phyloP scores from a whole-genome alignment of 139 green algal species.

The Chlamydomonas applanata region DNA sequence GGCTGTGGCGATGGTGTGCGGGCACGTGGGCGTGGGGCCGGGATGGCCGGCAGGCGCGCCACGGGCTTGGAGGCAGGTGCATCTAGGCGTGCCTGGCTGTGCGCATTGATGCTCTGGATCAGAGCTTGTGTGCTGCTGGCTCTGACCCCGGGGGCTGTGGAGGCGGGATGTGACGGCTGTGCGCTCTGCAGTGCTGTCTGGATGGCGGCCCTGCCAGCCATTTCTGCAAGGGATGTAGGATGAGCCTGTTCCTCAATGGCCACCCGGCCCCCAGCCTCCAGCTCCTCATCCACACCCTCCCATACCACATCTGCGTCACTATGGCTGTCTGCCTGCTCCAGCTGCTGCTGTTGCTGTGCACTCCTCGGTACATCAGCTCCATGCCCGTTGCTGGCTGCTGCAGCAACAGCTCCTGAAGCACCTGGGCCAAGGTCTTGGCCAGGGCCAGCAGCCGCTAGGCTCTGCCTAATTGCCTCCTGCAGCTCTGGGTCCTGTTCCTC shows the following conservation, averaged over 20 bases:
- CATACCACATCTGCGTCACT: not conserved
- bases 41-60: no score
- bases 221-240: no score
- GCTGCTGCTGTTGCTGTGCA: not conserved
- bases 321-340: not conserved
- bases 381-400: not conserved
- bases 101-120: constrained; percentile 8
- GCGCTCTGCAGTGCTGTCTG: no score
- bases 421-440: not conserved
- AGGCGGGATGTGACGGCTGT: no score
- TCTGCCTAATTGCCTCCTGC: constrained; percentile 68
- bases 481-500: constrained; percentile 61
- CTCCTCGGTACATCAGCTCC: not conserved
- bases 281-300: not conserved
- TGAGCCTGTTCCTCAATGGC: not conserved
- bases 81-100: not conserved
- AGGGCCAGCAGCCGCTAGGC: constrained; percentile 38
- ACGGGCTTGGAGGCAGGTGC: not conserved
- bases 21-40: no score
- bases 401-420: not conserved
- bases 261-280: not conserved
- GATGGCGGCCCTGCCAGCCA: no score
- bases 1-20: not conserved
- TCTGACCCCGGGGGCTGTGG: no score
- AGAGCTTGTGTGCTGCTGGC: not conserved